These are phyloP conservation scores for Raddia distichophylla DNA, from an alignment of 176 grass and related monocot species.

Conservation along the genomic window DNA sequence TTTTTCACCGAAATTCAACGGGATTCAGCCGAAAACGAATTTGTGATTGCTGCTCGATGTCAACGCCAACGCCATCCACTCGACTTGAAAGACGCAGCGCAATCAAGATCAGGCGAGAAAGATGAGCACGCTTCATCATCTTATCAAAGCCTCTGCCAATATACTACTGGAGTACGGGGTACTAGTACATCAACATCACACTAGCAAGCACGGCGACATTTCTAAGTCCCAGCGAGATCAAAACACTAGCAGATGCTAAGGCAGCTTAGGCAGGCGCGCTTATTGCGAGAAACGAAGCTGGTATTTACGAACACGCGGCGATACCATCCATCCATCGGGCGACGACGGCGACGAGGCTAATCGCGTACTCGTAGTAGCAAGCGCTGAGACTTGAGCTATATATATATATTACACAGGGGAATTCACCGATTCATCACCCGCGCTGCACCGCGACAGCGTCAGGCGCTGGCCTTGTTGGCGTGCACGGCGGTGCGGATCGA, in stretches of 20 bases:
- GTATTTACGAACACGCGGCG: constrained; percentile 19
- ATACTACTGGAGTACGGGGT: background rate
- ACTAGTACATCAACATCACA: too few species aligned
- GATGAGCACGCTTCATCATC: too few species aligned
- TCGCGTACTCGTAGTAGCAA: background rate
- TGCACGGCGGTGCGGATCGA: constrained; percentile 46
- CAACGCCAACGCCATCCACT: too few species aligned
- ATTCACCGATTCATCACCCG: too few species aligned
- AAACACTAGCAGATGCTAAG: background rate
- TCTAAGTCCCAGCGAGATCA: background rate
- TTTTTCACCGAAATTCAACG: too few species aligned
- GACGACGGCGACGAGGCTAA: too few species aligned
- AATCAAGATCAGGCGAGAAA: too few species aligned
- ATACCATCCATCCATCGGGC: constrained; percentile 13
- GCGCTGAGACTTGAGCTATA: background rate
- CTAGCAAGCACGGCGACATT: background rate
- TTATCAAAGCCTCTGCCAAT: too few species aligned
- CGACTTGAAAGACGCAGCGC: too few species aligned
- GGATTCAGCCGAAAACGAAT: too few species aligned
- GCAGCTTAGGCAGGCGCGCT: background rate
- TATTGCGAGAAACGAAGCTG: constrained; percentile 33
- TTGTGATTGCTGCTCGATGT: too few species aligned
- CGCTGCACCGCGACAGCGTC: background rate
- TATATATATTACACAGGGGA: background rate
- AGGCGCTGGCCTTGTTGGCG: constrained; percentile 57